Conservation (phyloP, 1,139 yeast genomes). For the Zygosaccharomyces pseudobailii region DNA sequence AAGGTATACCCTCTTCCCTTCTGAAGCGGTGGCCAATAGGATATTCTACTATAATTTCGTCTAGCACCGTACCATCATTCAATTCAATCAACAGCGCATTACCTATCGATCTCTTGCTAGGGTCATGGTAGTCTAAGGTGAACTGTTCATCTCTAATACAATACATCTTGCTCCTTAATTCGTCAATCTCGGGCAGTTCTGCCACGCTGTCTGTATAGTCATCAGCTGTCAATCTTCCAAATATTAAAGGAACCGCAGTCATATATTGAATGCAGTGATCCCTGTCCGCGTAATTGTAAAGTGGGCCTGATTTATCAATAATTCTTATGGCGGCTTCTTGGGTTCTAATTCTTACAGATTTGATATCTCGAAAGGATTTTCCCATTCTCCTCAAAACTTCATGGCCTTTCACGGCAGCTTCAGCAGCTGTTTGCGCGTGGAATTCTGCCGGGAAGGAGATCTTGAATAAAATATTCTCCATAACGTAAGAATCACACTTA, state of each 20-base stretch:
- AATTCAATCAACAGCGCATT: constrained; percentile 48
- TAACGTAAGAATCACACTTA: constrained; percentile 51
- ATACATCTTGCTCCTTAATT: constrained; percentile 48
- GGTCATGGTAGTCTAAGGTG: constrained; percentile 50
- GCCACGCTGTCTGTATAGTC: constrained; percentile 52
- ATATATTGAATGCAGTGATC: constrained; percentile 61
- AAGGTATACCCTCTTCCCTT: constrained; percentile 56
- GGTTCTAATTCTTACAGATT: constrained; percentile 46
- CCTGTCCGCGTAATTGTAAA: constrained; percentile 57
- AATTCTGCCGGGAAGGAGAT: constrained; percentile 63
- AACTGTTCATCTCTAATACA: constrained; percentile 48
- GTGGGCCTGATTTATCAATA: constrained; percentile 54
- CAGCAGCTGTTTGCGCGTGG: constrained; percentile 64
- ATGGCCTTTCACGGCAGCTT: constrained; percentile 48
- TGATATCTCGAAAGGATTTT: constrained; percentile 45
- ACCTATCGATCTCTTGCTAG: constrained; percentile 53
- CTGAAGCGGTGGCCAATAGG: constrained; percentile 57
- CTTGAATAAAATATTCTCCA: constrained; percentile 57
- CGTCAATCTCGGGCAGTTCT: constrained; percentile 48
- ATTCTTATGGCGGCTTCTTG: constrained; percentile 58
- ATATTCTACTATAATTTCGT: constrained; percentile 50
- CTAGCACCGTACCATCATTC: constrained; percentile 49
- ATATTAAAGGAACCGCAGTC: constrained; percentile 52
- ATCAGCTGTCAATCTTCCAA: constrained; percentile 52
- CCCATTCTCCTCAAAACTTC: constrained; percentile 38